Conservation (phyloP, 305 asterid genomes). For the Ruellia speciosa region DNA sequence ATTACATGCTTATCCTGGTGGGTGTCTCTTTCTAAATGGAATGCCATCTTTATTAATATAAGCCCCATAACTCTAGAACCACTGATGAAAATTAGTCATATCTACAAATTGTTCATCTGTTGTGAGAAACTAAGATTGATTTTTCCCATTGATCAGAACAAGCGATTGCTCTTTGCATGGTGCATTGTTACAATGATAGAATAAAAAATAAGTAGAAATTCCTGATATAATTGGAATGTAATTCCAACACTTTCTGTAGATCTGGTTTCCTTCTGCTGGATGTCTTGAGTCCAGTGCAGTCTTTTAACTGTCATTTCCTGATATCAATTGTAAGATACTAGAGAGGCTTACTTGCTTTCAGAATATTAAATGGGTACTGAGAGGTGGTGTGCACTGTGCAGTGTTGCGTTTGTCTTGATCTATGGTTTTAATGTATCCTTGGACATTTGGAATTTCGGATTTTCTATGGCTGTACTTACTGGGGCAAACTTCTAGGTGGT, state of each 20-base stretch:
- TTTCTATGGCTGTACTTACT: constrained; percentile 27
- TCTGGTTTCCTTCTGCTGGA: no score
- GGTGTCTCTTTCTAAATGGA: neutral
- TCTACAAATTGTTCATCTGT: neutral
- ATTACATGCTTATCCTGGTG: constrained; percentile 87
- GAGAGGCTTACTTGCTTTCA: constrained; percentile 11
- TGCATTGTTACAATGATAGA: no score
- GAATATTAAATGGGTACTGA: constrained; percentile 4
- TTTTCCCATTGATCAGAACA: no score
- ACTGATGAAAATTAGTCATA: no score
- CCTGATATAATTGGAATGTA: no score
- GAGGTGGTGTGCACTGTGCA: constrained; percentile 9
- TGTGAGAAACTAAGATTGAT: neutral
- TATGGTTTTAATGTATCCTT: constrained; percentile 22
- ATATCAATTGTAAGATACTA: constrained; percentile 7
- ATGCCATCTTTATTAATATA: neutral
- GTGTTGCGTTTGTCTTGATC: constrained; percentile 13
- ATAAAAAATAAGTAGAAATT: no score
- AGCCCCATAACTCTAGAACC: neutral
- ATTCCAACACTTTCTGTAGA: no score
- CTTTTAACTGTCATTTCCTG: neutral
- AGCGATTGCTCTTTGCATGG: no score
- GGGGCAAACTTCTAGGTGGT: constrained; percentile 61
- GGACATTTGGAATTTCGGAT: constrained; percentile 9
- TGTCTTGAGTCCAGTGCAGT: no score